Percentiles rank a stretch among this genome's conserved stretches.
Conservation (phyloP, 2,329 filamentous ascomycete genomes). For the Nemania sp. region DNA sequence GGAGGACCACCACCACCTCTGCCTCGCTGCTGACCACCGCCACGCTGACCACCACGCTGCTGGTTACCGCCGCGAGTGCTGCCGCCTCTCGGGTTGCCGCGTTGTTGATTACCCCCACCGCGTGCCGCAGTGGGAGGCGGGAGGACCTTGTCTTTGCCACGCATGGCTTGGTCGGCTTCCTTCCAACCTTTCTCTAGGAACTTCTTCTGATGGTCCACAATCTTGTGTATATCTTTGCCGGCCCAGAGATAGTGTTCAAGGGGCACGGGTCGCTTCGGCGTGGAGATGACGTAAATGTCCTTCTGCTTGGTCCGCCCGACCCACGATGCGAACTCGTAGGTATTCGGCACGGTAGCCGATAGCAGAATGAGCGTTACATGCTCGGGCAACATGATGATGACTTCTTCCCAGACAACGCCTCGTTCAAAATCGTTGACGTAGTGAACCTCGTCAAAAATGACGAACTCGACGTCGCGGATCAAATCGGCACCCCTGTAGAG, state of each 20-base stretch:
- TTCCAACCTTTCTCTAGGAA: constrained; percentile 96
- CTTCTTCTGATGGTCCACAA: constrained; percentile 89
- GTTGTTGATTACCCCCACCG: constrained; percentile 52
- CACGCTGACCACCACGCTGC: constrained; percentile 53
- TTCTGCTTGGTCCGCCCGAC: constrained; percentile 98
- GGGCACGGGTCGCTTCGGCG: constrained; percentile 90
- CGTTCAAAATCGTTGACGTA: constrained; percentile 97
- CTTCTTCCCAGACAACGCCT: constrained; percentile 98
- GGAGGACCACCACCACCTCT: constrained; percentile 61
- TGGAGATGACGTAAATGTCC: constrained; percentile 98
- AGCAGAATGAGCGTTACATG: constrained; percentile 94
- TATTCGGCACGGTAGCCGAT: constrained; percentile 96
- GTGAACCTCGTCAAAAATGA: constrained; percentile 98
- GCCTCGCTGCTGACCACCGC: constrained; percentile 59
- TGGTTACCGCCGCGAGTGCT: constrained; percentile 51
- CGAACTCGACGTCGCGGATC: constrained; percentile 96
- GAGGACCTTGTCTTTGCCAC: constrained; percentile 74
- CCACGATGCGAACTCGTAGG: constrained; percentile 97
- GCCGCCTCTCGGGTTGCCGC: constrained; percentile 58
- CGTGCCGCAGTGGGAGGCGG: constrained; percentile 46
- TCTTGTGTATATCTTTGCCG: constrained; percentile 88
- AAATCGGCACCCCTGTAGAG: constrained; percentile 94
- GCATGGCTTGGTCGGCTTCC: constrained; percentile 80
- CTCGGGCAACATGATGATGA: constrained; percentile 98
- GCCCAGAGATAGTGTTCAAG: constrained; percentile 97